phyloP scores from a whole-genome alignment of 805 yeast species.

The Vanderwaltozyma tropicalis region DNA sequence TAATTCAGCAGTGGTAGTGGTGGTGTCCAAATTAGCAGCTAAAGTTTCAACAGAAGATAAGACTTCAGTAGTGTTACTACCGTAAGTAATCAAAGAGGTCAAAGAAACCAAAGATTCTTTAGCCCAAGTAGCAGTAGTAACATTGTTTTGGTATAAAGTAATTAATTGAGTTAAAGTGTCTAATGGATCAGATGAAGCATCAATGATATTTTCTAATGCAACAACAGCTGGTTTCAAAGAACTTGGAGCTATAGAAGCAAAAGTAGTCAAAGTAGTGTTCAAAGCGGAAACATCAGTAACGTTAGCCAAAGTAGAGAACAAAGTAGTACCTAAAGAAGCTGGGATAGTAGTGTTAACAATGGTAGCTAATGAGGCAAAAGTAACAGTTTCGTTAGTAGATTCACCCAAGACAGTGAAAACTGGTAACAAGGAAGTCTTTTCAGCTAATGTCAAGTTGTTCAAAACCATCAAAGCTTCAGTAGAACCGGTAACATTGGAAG shows the following conservation, averaged over 20 bases:
- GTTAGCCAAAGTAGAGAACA: slow-evolving; percentile 11
- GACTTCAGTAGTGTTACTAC: slow-evolving; percentile 13
- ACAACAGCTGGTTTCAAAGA: slow-evolving; percentile 8
- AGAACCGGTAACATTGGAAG: slow-evolving; percentile 17
- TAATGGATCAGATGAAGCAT: slow-evolving; percentile 10
- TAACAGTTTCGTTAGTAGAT: slow-evolving; percentile 16
- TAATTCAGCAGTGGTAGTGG: slow-evolving; percentile 19
- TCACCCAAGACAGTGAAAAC: slow-evolving; percentile 16
- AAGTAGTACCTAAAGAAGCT: slow-evolving; percentile 6
- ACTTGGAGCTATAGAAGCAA: slow-evolving; percentile 10
- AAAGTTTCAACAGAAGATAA: slow-evolving; percentile 13
- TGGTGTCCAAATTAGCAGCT: slow-evolving; percentile 11
- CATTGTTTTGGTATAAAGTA: slow-evolving; percentile 12
- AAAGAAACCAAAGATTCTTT: slow-evolving; percentile 14
- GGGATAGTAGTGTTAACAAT: slow-evolving; percentile 18
- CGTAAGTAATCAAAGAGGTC: slow-evolving; percentile 9
- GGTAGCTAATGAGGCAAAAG: slow-evolving; percentile 13
- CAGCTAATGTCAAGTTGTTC: slow-evolving; percentile 15
- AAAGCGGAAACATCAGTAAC: slow-evolving; percentile 4
- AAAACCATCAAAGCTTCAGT: slow-evolving; percentile 18
- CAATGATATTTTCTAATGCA: slow-evolving; percentile 14
- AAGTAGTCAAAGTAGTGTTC: slow-evolving; percentile 6
- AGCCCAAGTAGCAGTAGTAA: slow-evolving; percentile 17
- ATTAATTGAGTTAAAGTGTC: slow-evolving; percentile 11
- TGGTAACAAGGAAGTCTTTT: slow-evolving; percentile 18